phyloP scores from a whole-genome alignment of 192 early-diverging fungal species.

The Coemansia sp. region DNA sequence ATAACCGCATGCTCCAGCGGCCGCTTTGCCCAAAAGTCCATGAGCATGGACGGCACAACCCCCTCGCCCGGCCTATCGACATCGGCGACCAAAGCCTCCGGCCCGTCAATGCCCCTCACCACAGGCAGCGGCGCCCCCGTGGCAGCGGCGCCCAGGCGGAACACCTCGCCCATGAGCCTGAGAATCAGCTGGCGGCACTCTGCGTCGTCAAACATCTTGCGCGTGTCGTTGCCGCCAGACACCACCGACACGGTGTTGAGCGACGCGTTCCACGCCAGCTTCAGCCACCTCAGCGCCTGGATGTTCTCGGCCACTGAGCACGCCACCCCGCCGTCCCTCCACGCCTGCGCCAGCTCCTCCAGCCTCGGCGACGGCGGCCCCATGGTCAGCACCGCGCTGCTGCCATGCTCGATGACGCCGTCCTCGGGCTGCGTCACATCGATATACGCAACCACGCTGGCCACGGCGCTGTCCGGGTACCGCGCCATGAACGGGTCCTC shows the following conservation, averaged over 20 bases:
- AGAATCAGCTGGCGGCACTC: slow-evolving; percentile 43
- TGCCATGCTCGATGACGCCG: slow-evolving; percentile 59
- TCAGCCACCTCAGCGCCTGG: slow-evolving; percentile 64
- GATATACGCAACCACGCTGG: slow-evolving; percentile 64
- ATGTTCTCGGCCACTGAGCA: slow-evolving; percentile 56
- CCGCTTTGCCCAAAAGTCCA: slow-evolving; percentile 53
- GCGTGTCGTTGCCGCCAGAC: slow-evolving; percentile 57
- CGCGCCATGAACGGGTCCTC: slow-evolving; percentile 58
- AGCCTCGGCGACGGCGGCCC: slow-evolving; percentile 30
- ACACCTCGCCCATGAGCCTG: slow-evolving; percentile 59
- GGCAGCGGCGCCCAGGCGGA: slow-evolving; percentile 52
- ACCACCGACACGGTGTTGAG: slow-evolving; percentile 68
- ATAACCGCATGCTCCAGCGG: slow-evolving; percentile 62
- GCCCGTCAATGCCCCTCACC: slow-evolving; percentile 11
- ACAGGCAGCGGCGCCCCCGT: slow-evolving; percentile 36
- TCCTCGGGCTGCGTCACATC: slow-evolving; percentile 57
- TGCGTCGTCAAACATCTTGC: slow-evolving; percentile 55
- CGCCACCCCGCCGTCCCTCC: slow-evolving; percentile 43
- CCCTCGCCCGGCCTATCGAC: slow-evolving; percentile 16
- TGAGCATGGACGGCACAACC: slow-evolving; percentile 60
- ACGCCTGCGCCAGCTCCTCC: slow-evolving; percentile 43
- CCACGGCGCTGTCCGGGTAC: slow-evolving; percentile 63
- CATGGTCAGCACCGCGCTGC: slow-evolving; percentile 37
- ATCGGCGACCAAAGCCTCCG: slow-evolving; percentile 34
- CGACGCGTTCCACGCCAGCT: slow-evolving; percentile 73